phyloP scores from a whole-genome alignment of 805 yeast genomes.

The Wickerhamiella dianesei region DNA sequence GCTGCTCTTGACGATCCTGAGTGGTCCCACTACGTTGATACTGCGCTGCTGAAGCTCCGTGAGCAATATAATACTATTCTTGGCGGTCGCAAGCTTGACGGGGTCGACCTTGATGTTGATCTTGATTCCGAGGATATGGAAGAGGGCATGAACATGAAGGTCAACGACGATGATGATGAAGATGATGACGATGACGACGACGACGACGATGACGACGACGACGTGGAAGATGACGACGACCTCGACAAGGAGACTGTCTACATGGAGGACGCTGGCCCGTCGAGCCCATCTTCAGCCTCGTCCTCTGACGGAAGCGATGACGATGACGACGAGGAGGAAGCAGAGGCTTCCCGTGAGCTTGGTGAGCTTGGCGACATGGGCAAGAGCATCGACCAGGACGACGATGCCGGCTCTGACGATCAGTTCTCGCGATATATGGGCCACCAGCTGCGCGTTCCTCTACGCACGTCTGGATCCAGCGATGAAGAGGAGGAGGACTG shows the following conservation, averaged over 20 bases:
- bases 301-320: conserved; percentile 9
- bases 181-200: conserved; percentile 20
- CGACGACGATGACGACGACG: conserved; percentile 9
- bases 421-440: conserved; percentile 64
- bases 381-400: conserved; percentile 22
- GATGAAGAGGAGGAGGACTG: conserved; percentile 32
- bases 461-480: conserved; percentile 32
- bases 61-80: conserved; percentile 88
- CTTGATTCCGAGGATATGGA: conserved; percentile 18
- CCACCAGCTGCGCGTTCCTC: conserved; percentile 50
- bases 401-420: conserved; percentile 23
- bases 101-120: conserved; percentile 29
- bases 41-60: conserved; percentile 73
- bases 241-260: conserved; percentile 11
- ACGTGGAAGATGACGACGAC: conserved; percentile 4
- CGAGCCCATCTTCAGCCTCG: neutral
- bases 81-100: conserved; percentile 48
- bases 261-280: neutral
- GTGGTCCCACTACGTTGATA: conserved; percentile 76
- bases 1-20: conserved; percentile 36
- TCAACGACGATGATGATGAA: conserved; percentile 26
- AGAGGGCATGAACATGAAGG: conserved; percentile 18
- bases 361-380: conserved; percentile 23
- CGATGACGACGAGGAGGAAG: conserved; percentile 17
- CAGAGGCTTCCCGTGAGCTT: conserved; percentile 19